Percentiles rank a stretch among this genome's conserved stretches.
Evolutionary conservation across 129 eudicot genomes (phyloP).

Genomic region (Flaveria robusta): DNA sequence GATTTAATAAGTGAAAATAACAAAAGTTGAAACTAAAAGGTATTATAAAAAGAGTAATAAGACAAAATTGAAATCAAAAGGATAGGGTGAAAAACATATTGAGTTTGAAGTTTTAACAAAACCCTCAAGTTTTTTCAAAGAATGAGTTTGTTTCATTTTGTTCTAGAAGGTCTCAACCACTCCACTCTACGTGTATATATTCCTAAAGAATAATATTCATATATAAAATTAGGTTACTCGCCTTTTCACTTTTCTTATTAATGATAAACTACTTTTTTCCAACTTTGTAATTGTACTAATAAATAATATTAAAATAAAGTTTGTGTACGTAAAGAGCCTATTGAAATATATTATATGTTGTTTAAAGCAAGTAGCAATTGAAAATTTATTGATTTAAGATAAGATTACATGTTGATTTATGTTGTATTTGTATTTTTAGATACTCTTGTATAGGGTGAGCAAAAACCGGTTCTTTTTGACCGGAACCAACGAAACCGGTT

Average conservation of each 20-base stretch:
- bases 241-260: slow-evolving; percentile 6
- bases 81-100: not conserved
- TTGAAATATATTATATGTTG: not conserved
- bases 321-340: not conserved
- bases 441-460: too few species aligned
- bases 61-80: not conserved
- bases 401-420: not conserved
- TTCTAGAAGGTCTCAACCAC: slow-evolving; percentile 45
- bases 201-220: not conserved
- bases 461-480: too few species aligned
- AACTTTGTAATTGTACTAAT: not conserved
- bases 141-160: slow-evolving; percentile 20
- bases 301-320: not conserved
- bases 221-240: not conserved
- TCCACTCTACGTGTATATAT: slow-evolving; percentile 27
- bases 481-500: too few species aligned
- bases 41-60: not conserved
- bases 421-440: not conserved
- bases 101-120: slow-evolving; percentile 3
- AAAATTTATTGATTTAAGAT: not conserved
- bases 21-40: not conserved
- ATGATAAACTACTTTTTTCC: slow-evolving; percentile 18
- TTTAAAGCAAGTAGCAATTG: not conserved
- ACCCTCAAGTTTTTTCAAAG: not conserved
- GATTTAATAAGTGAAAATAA: not conserved